phyloP scores from a whole-genome alignment of 176 grass and related monocot genomes.

The Juncus effusus region DNA sequence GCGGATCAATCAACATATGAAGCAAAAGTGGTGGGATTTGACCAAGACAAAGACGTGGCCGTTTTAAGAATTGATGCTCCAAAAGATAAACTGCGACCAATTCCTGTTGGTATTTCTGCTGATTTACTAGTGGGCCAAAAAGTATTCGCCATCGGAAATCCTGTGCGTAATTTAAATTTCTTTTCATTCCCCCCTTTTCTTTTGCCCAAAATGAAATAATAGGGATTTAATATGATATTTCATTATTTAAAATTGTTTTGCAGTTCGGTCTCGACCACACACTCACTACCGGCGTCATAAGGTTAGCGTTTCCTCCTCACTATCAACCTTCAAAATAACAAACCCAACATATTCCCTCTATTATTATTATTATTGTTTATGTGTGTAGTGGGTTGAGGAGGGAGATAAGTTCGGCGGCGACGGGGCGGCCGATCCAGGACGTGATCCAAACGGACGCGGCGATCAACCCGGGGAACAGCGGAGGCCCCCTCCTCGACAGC shows the following conservation, averaged over 20 bases:
- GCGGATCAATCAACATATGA: slow-evolving; percentile 85
- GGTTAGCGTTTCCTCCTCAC: slow-evolving; percentile 39
- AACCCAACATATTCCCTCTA: not conserved
- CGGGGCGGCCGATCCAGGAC: slow-evolving; percentile 99
- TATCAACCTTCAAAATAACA: slow-evolving; percentile 16
- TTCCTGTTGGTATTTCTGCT: slow-evolving; percentile 83
- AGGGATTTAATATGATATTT: too few relatives aligned
- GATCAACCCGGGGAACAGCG: slow-evolving; percentile 97
- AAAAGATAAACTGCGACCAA: slow-evolving; percentile 85
- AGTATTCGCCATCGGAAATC: slow-evolving; percentile 98
- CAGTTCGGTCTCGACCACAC: slow-evolving; percentile 99
- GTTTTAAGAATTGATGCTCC: slow-evolving; percentile 85
- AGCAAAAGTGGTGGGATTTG: slow-evolving; percentile 87
- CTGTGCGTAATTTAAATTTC: slow-evolving; percentile 50
- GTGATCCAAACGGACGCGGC: slow-evolving; percentile 99
- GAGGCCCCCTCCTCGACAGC: slow-evolving; percentile 91
- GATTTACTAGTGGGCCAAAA: slow-evolving; percentile 93
- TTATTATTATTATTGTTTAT: slow-evolving; percentile 9
- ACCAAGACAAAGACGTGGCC: slow-evolving; percentile 98
- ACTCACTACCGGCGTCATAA: slow-evolving; percentile 98
- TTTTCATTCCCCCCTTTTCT: not conserved
- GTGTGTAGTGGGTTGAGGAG: slow-evolving; percentile 69
- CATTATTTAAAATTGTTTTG: slow-evolving; percentile 21
- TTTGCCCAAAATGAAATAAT: not conserved
- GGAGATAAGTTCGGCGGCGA: slow-evolving; percentile 99